phyloP scores from a whole-genome alignment of 208 protist species.

The Leishmania martiniquensis region DNA sequence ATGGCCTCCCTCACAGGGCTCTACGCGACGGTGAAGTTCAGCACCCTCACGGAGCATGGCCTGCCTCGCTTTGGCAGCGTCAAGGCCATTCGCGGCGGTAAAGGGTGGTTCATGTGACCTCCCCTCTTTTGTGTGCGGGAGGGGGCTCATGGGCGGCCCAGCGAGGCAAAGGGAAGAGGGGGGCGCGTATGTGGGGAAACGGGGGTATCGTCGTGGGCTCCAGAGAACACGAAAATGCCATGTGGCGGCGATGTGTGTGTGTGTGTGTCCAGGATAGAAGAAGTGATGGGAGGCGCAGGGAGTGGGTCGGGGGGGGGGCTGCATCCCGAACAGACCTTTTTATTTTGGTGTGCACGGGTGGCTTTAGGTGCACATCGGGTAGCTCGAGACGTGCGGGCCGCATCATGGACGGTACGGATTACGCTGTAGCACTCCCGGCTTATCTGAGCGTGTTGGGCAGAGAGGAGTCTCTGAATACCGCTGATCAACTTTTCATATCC shows the following conservation, averaged over 20 bases:
- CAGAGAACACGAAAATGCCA: not conserved
- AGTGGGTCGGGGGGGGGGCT: not conserved
- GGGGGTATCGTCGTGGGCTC: not conserved
- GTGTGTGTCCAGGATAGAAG: not conserved
- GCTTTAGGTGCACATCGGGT: not conserved
- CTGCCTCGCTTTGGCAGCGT: slow-evolving; percentile 85
- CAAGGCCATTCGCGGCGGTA: slow-evolving; percentile 86
- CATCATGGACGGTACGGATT: not conserved
- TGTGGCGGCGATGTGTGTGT: not conserved
- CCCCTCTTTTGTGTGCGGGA: not conserved
- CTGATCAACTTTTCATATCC: not conserved
- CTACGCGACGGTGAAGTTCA: slow-evolving; percentile 87
- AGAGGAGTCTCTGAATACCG: not conserved
- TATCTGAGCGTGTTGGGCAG: not conserved
- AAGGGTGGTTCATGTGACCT: slow-evolving; percentile 83
- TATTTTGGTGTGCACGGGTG: not conserved
- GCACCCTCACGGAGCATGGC: slow-evolving; percentile 80
- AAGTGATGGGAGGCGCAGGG: not conserved
- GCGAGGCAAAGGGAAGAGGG: not conserved
- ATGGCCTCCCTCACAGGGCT: slow-evolving; percentile 68
- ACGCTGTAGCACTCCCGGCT: not conserved
- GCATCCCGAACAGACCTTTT: not conserved
- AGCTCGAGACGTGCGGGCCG: too few relatives aligned
- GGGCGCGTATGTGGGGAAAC: not conserved
- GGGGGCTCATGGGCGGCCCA: not conserved